Conservation (phyloP, 1,284 basidiomycete species). For the Stygiomarasmius scandens region DNA sequence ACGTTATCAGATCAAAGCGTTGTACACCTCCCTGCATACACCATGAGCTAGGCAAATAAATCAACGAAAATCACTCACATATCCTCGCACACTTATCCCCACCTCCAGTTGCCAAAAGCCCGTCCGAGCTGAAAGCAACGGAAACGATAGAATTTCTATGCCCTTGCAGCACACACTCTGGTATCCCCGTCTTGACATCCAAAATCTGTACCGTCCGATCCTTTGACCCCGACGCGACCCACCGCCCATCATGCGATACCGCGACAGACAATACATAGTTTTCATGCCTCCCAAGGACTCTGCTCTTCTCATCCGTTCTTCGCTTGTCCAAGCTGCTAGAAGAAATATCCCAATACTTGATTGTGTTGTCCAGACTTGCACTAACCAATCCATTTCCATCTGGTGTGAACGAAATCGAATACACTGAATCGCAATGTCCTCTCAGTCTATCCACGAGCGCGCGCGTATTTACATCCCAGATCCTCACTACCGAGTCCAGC, state of each 20-base stretch:
- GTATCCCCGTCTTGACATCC: constrained; percentile 71
- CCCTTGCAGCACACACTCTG: constrained; percentile 85
- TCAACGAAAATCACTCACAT: constrained; percentile 57
- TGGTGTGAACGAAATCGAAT: constrained; percentile 86
- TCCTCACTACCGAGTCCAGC: constrained; percentile 8
- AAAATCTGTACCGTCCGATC: constrained; percentile 80
- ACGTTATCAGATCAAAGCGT: too few relatives aligned
- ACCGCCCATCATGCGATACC: constrained; percentile 73
- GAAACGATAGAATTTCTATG: constrained; percentile 94
- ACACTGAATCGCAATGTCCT: constrained; percentile 86
- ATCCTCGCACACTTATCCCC: constrained; percentile 85
- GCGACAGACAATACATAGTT: constrained; percentile 71
- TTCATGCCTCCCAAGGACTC: constrained; percentile 81
- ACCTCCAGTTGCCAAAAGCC: constrained; percentile 82
- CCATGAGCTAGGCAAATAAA: too few relatives aligned
- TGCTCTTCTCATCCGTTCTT: constrained; percentile 45
- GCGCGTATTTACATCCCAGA: constrained; percentile 10
- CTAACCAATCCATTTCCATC: constrained; percentile 81
- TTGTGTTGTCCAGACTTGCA: constrained; percentile 84
- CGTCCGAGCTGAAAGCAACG: constrained; percentile 77
- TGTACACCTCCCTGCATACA: too few relatives aligned
- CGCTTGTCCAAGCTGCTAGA: constrained; percentile 32
- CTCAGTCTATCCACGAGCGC: constrained; percentile 73
- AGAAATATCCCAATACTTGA: constrained; percentile 88
- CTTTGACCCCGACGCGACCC: constrained; percentile 82